Conservation (phyloP, 768 basidiomycete genomes). For the Pisolithus marmoratus region DNA sequence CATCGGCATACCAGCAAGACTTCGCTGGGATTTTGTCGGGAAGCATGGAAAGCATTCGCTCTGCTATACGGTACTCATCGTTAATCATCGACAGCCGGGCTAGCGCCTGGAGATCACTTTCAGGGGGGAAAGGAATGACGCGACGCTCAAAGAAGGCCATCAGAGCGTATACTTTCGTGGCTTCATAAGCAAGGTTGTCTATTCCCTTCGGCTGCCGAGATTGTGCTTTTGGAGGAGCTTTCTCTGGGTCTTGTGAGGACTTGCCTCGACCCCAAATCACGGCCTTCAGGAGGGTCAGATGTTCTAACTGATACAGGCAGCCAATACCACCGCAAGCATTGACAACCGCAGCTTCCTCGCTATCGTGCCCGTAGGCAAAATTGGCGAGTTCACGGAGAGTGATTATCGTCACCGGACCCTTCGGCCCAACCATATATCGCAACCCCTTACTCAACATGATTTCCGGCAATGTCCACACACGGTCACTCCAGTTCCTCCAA, state of each 20-base stretch:
- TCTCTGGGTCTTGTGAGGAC: slow-evolving; percentile 1
- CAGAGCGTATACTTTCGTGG: slow-evolving; percentile 14
- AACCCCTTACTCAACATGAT: slow-evolving; percentile 7
- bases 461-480: slow-evolving; percentile 14
- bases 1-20: slow-evolving; percentile 15
- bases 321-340: slow-evolving; percentile 5
- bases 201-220: background rate
- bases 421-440: slow-evolving; percentile 3
- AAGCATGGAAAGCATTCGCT: slow-evolving; percentile 17
- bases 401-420: background rate
- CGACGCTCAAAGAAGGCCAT: slow-evolving; percentile 19
- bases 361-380: slow-evolving; percentile 7
- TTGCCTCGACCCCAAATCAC: slow-evolving; percentile 15
- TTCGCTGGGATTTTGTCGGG: background rate
- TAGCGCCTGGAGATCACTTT: slow-evolving; percentile 11
- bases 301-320: slow-evolving; percentile 12
- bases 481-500: slow-evolving; percentile 14
- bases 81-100: slow-evolving; percentile 18
- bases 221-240: background rate
- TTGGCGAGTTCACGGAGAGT: slow-evolving; percentile 9
- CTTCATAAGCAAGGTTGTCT: slow-evolving; percentile 6
- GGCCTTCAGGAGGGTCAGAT: slow-evolving; percentile 10
- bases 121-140: slow-evolving; percentile 10
- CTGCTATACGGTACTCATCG: slow-evolving; percentile 16
- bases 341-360: slow-evolving; percentile 10